Evolutionary conservation across 1,139 yeast genomes (phyloP), one percentile per base, ranked within the genome.

Genomic region (Nakaseomyces bracarensis): DNA sequence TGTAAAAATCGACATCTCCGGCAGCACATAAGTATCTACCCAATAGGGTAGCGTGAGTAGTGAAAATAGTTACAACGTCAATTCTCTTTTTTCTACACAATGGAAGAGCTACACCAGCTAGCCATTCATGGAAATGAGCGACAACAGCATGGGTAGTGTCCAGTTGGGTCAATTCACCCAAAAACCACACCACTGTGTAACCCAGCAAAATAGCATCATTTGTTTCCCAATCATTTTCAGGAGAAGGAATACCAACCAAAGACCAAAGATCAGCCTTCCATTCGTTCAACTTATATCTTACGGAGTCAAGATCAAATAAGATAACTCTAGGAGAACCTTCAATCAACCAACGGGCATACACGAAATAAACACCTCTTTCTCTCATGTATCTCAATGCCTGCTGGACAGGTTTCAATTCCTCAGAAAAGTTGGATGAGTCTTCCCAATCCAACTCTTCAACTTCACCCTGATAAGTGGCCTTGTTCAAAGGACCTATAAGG

Each of bases 21-120:
- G 97, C 97, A 18, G 97, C 97, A 69, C 97, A 89, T 50, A 89
- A 69, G 61, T 89, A 89, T 54, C 97, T 77, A 36, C 97, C 97
- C 52, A 89, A 73, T 52, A 89, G 69, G 13, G 97, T 89, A 2
- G 97, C 97, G 61, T 89, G 97, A 34, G 97, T 89, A 42, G 97
- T 89, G 71, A 89, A 89, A 50, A 89, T 82, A 38, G 97, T 87
- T 48, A 96, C 85, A 46, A 86, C 87, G 57, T 89, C 97, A 47
- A 89, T 81, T 57, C 87, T 74, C 58, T 96, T 77, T 63, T 84
- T 84, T 56, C 95, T 73, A 63, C 96, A 86, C 49, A 89, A 71
- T 0, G 97, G 96, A 48, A 89, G 68, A 1, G 95, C 96, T 39
- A 89, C 84, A 52, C 96, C 96, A 1, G 97, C 96, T 43, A 89